Base-by-base conservation (phyloP, 2,329 filamentous ascomycete genomes). In the Fusarium sp. region DNA sequence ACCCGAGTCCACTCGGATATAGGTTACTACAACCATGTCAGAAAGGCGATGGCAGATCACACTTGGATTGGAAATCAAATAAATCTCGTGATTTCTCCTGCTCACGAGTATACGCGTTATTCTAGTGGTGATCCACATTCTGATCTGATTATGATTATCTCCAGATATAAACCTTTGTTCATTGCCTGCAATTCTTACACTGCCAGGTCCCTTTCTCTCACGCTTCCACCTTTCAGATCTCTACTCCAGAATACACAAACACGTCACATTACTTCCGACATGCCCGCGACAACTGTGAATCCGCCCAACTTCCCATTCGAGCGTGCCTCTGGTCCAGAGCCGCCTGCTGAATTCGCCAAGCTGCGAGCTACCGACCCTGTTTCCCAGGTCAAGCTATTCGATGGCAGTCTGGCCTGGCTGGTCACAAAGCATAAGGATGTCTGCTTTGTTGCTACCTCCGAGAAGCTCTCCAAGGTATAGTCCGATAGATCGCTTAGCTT, bases 381-480 rank as follows among this genome's bases (percentile, higher is more conserved):
- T 7, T 84, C 83, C 0, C 72, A 76, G 56, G 81, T 86, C 15
- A 79, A 80, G 66, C 78, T 86, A 11, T 86, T 78, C 60, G 84
- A 86, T 67, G 82, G 80, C n/a, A 81, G 77, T 49, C 66, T 79
- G 15, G 80, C 83, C 7, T 86, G 84, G 84, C 75, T 86, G 2
- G 79, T 83, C 7, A 81, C 82, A 15, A 86, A 85, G 72, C 79
- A 85, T 68, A 78, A 81, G 46, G 83, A 86, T 68, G 81, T 85
- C 13, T 81, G 80, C 58, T 74, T 72, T 24, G 81, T 85, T 1
- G 77, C 83, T 6, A 83, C 81, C 0, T 82, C 84, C 33, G 57
- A 81, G 33, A 77, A 82, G n/a, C 74, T 86, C 17, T 85, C 83
- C 31, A 85, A 85, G 78, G 81, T 80, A 67, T 11, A 39, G 13